Evolutionary conservation across 768 basidiomycete species (phyloP), one percentile per base, ranked within the genome.

Genomic region (Mycena maculata): DNA sequence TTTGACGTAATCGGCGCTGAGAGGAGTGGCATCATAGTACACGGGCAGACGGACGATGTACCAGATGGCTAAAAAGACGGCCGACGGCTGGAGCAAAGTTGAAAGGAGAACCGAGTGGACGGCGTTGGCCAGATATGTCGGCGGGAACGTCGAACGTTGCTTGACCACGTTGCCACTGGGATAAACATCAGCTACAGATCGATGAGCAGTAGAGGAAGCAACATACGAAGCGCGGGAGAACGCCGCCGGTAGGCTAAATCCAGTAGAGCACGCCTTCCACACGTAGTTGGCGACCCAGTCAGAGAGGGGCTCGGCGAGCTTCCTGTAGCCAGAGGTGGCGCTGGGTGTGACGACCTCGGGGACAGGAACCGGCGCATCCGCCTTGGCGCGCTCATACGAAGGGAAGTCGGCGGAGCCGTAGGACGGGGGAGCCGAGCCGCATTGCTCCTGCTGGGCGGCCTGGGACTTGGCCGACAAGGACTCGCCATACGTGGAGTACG

Each of bases 251-350:
- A 93, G 79, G 70, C 85, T 85, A 62, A 89, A 82, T 48, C 87
- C 89, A n/a, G 89, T 90, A 18, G 90, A 91, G 75, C 92, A 93
- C 48, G 88, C 88, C 76, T 91, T 92, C 93, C 93, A 94, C 18
- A 93, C 88, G 74, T 91, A 94, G 56, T 84, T 84, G 45, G 91
- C 90, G 25, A 93, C 79, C 93, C 93, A 94, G 63, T 91, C 90
- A 4, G 93, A 86, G 67, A 94, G 81, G 20, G 92, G 92, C 57
- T 92, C 91, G 0, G 90, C 87, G 12, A 94, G 82, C 72, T 88
- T 91, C 82, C 86, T 90, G 82, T 93, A 93, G 11, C 83, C 80
- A 25, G 80, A 72, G 13, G 85, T 85, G 41, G 90, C 84, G 69
- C 82, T 83, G 15, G 86, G 83, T 30, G 85, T 82, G 41, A 83